phyloP scores from a whole-genome alignment of 75 land plant genomes.

The Sequoia sempervirens region DNA sequence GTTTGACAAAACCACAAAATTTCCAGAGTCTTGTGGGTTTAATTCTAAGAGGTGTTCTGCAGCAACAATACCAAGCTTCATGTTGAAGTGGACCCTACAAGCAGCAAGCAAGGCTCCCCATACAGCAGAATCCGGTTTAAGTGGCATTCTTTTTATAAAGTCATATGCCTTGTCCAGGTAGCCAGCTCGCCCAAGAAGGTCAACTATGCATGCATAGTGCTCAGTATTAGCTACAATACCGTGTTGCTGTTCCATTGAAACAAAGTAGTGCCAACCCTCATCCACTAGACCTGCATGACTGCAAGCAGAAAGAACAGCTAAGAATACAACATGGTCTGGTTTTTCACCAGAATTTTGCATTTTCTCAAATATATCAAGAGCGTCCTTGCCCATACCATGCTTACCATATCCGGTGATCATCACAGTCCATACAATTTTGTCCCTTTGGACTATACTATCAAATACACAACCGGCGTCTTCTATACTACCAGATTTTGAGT shows the following conservation, averaged over 20 bases:
- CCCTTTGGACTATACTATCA: constrained; percentile 13
- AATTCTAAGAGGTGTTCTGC: constrained; percentile 21
- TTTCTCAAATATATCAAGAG: constrained; percentile 9
- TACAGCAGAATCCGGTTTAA: constrained; percentile 26
- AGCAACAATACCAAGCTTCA: constrained; percentile 25
- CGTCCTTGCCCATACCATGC: constrained; percentile 17
- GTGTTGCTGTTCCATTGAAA: neutral
- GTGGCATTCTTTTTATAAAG: constrained; percentile 37
- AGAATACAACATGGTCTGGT: constrained; percentile 19
- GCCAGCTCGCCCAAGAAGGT: constrained; percentile 40
- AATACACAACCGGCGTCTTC: constrained; percentile 17
- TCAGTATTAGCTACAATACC: constrained; percentile 19
- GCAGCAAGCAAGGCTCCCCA: constrained; percentile 44
- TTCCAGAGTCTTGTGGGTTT: constrained; percentile 38
- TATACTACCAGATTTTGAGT: constrained; percentile 23
- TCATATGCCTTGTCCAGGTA: constrained; percentile 36
- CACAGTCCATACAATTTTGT: constrained; percentile 23
- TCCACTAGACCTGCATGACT: constrained; percentile 18
- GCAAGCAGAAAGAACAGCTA: constrained; percentile 25
- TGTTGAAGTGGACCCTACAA: constrained; percentile 29
- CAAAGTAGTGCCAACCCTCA: constrained; percentile 14
- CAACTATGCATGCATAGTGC: constrained; percentile 48
- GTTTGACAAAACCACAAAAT: constrained; percentile 39
- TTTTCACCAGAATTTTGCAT: constrained; percentile 7
- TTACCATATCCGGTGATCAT: constrained; percentile 49